A percentile compares a stretch with the other conserved stretches of the same genome.
These are phyloP conservation scores for Cercospora sojina DNA, from an alignment of 2,329 filamentous ascomycete species.

Conservation along the genomic window DNA sequence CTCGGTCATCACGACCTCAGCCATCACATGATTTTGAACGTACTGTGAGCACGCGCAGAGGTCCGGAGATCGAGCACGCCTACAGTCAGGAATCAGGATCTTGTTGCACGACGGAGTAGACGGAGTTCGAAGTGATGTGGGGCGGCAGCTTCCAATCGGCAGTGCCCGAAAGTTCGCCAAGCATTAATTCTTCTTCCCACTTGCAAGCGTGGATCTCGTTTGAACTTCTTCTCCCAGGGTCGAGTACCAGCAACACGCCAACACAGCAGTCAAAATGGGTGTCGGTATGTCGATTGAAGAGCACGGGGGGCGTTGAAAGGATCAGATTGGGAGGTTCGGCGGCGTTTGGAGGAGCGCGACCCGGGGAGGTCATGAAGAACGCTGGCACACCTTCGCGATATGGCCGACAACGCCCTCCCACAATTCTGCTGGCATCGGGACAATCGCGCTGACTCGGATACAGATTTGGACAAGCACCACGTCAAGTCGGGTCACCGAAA, in stretches of 20 bases:
- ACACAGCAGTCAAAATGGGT: slow-evolving; percentile 27
- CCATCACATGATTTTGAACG: not conserved
- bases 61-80: not conserved
- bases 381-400: not conserved
- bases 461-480: slow-evolving; percentile 33
- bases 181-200: slow-evolving; percentile 1
- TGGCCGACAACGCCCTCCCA: not conserved
- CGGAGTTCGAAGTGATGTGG: not conserved
- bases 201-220: slow-evolving; percentile 1
- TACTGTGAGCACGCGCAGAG: not conserved
- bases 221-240: slow-evolving; percentile 13
- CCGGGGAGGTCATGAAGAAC: not conserved
- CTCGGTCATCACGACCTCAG: not conserved
- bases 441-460: slow-evolving; percentile 1
- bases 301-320: not conserved
- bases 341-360: not conserved
- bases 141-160: not conserved
- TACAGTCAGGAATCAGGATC: not conserved
- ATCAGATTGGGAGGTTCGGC: not conserved
- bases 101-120: not conserved
- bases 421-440: not conserved
- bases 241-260: slow-evolving; percentile 22
- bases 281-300: slow-evolving; percentile 14
- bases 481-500: slow-evolving; percentile 34
- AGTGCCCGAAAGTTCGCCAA: not conserved